These are phyloP conservation scores for Verticillium longisporum DNA, from an alignment of 2,329 filamentous ascomycete genomes.

Conservation along the genomic window DNA sequence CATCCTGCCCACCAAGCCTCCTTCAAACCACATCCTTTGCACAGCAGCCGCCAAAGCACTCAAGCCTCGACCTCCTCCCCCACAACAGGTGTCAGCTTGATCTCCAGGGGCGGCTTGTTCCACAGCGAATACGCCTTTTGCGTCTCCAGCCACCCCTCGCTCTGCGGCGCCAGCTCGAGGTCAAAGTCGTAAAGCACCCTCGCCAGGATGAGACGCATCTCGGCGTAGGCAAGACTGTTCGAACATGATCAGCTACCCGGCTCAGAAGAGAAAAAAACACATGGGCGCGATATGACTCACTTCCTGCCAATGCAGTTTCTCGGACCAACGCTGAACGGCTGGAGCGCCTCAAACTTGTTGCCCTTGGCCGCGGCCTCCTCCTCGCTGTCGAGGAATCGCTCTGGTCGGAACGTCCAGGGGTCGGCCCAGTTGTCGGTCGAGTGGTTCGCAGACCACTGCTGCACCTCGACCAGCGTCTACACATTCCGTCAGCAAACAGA, in stretches of 20 bases:
- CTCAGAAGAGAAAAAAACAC: too few species aligned
- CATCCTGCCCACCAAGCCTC: too few species aligned
- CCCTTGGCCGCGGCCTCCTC: not conserved
- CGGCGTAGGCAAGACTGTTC: slow-evolving; percentile 32
- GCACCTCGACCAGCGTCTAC: slow-evolving; percentile 6
- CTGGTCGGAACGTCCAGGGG: slow-evolving; percentile 36
- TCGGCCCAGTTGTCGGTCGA: slow-evolving; percentile 30
- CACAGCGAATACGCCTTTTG: slow-evolving; percentile 31
- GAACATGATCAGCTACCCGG: not conserved
- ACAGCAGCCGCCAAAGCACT: not conserved
- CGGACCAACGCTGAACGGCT: slow-evolving; percentile 41
- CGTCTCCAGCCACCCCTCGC: slow-evolving; percentile 24
- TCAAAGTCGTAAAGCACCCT: slow-evolving; percentile 39
- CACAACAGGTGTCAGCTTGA: slow-evolving; percentile 1
- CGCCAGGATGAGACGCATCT: slow-evolving; percentile 39
- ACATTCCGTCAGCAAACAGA: not conserved
- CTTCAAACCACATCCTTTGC: too few species aligned
- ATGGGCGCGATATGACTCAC: slow-evolving; percentile 20
- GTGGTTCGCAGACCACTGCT: slow-evolving; percentile 9
- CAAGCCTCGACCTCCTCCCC: not conserved
- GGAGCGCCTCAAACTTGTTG: slow-evolving; percentile 35
- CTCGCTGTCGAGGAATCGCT: slow-evolving; percentile 30
- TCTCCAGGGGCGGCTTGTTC: slow-evolving; percentile 13
- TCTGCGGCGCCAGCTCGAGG: slow-evolving; percentile 24
- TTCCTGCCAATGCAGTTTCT: slow-evolving; percentile 44